Percentiles rank a stretch among this genome's conserved stretches.
These are phyloP conservation scores for Mycena maculata DNA, from an alignment of 768 basidiomycete genomes.

Conservation along the genomic window DNA sequence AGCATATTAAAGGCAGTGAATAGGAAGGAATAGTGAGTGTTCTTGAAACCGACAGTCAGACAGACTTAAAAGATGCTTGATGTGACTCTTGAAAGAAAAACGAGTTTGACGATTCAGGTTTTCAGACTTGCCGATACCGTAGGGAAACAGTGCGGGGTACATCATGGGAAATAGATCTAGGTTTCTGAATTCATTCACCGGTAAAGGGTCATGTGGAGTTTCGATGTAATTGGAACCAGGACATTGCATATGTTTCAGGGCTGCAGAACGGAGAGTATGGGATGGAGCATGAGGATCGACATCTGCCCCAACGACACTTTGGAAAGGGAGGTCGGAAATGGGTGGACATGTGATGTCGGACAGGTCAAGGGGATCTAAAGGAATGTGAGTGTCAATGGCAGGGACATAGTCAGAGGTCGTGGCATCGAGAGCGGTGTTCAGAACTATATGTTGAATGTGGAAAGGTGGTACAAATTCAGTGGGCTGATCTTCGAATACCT, in stretches of 20 bases:
- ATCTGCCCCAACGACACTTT: constrained; percentile 1
- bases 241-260: background rate
- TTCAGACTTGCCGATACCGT: background rate
- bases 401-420: background rate
- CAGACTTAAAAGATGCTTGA: background rate
- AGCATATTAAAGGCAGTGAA: constrained; percentile 3
- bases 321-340: background rate
- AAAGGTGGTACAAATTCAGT: background rate
- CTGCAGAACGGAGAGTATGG: background rate
- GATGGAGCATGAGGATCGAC: background rate
- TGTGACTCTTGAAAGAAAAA: background rate
- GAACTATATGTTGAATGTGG: background rate
- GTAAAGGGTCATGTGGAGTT: background rate
- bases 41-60: background rate
- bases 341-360: background rate
- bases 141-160: background rate
- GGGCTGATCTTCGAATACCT: background rate
- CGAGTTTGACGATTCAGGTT: background rate
- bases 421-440: background rate
- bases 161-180: background rate
- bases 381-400: background rate
- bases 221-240: background rate
- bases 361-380: background rate
- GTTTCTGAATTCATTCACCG: background rate
- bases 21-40: background rate